Percentiles rank a stretch among this genome's conserved stretches.
Evolutionary conservation across 495 filamentous ascomycete species (phyloP).

Genomic region (Acidiella bohemica): DNA sequence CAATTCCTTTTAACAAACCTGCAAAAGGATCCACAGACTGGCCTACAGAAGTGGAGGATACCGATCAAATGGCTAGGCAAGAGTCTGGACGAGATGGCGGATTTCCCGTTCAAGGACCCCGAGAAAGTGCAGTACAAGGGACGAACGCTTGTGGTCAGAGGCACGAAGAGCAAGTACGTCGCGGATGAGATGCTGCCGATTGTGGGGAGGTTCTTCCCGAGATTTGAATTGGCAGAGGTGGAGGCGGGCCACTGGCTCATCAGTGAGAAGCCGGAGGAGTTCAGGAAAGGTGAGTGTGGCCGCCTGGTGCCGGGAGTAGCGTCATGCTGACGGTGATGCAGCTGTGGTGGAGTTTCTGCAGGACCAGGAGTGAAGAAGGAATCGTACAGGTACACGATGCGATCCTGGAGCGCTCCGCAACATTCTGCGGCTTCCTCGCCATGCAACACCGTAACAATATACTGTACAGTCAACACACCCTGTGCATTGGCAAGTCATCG

Average conservation of each 20-base stretch:
- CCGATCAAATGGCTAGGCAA: constrained; percentile 44
- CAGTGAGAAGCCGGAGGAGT: constrained; percentile 79
- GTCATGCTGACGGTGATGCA: not conserved
- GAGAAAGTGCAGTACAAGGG: constrained; percentile 51
- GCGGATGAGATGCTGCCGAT: constrained; percentile 75
- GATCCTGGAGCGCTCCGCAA: too few species aligned
- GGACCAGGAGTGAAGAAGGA: constrained; percentile 35
- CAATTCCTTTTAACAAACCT: constrained; percentile 94
- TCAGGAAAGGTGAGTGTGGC: constrained; percentile 53
- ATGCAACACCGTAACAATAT: too few species aligned
- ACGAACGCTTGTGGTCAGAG: constrained; percentile 70
- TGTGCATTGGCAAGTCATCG: too few species aligned
- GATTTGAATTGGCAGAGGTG: constrained; percentile 64
- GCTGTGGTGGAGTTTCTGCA: constrained; percentile 43
- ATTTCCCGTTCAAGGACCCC: constrained; percentile 70
- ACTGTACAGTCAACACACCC: too few species aligned
- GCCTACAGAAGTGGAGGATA: constrained; percentile 42
- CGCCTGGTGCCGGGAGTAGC: not conserved
- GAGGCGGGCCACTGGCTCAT: constrained; percentile 92
- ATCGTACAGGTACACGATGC: too few species aligned
- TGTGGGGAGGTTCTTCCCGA: constrained; percentile 81
- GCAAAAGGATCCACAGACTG: constrained; percentile 35
- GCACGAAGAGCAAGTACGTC: constrained; percentile 73
- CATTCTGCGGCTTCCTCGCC: too few species aligned
- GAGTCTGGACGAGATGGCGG: constrained; percentile 55